phyloP scores from a whole-genome alignment of 176 grass and related monocot genomes.

The Avena sativa region DNA sequence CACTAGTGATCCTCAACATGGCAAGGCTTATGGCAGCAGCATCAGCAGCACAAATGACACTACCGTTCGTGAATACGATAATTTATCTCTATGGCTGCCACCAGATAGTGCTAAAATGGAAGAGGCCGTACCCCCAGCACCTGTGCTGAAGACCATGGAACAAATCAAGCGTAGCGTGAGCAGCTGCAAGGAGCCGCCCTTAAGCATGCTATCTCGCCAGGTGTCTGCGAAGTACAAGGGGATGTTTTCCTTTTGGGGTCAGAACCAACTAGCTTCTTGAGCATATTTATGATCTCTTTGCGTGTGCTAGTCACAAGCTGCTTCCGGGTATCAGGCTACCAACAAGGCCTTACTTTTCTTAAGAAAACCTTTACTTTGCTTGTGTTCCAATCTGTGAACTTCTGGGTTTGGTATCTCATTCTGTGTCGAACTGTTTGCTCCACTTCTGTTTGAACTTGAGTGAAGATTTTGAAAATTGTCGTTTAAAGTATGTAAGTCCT shows the following conservation, averaged over 20 bases:
- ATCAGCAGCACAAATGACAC: conserved; percentile 23
- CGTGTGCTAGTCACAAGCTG: neutral
- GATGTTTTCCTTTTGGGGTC: conserved; percentile 56
- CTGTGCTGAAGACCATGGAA: conserved; percentile 45
- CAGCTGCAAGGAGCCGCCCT: conserved; percentile 56
- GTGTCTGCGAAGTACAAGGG: conserved; percentile 57
- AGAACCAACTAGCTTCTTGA: conserved; percentile 62
- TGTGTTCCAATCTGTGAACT: conserved; percentile 6
- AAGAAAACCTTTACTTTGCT: neutral
- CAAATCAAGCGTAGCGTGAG: conserved; percentile 41
- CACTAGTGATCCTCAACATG: conserved; percentile 3
- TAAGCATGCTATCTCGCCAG: conserved; percentile 50
- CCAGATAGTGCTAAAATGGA: neutral
- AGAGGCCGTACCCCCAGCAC: neutral
- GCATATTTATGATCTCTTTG: neutral
- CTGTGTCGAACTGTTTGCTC: neutral
- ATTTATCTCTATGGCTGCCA: conserved; percentile 31
- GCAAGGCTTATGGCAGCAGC: conserved; percentile 19
- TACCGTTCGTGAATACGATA: conserved; percentile 4
- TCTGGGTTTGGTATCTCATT: neutral
- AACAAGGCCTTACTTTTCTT: neutral
- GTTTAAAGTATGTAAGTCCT: neutral
- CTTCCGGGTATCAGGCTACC: conserved; percentile 6
- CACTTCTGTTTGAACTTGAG: neutral
- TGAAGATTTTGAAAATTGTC: neutral